Percentiles rank a stretch among this genome's conserved stretches.
These are phyloP conservation scores for Fusarium marasasianum DNA, from an alignment of 2,329 filamentous ascomycete genomes.

Conservation along the genomic window DNA sequence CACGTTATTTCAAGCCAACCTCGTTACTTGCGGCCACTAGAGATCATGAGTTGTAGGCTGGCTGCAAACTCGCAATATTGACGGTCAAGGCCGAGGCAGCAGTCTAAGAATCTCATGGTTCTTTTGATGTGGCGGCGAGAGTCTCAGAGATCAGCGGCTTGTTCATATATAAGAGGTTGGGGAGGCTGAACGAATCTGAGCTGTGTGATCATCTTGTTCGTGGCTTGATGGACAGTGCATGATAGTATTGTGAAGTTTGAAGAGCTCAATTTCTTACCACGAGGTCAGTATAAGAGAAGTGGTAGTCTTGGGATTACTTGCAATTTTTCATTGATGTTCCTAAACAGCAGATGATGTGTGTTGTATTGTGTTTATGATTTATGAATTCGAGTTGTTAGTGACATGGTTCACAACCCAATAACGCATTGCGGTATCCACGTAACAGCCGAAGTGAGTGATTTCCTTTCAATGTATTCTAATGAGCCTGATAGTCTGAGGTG, in stretches of 20 bases:
- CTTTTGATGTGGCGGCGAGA: neutral
- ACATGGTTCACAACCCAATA: neutral
- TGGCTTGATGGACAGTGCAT: neutral
- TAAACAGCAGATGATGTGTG: neutral
- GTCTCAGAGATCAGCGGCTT: neutral
- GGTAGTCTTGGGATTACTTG: too few species aligned
- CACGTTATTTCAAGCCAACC: neutral
- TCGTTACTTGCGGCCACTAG: conserved; percentile 24
- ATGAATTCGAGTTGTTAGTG: neutral
- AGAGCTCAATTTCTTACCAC: neutral
- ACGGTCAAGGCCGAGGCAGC: neutral
- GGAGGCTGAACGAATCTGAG: conserved; percentile 6
- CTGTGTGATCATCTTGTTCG: neutral
- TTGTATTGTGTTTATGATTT: neutral
- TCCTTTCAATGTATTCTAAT: neutral
- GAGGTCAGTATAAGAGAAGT: neutral
- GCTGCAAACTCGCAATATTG: neutral
- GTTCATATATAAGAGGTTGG: conserved; percentile 15
- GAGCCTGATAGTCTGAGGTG: neutral
- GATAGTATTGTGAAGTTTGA: neutral
- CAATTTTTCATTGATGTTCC: neutral
- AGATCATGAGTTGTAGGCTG: neutral
- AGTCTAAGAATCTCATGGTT: neutral
- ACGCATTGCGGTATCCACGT: neutral
- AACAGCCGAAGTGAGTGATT: neutral